Percentiles rank a stretch among this genome's conserved stretches.
Evolutionary conservation across 1,284 basidiomycete species (phyloP).

Genomic region (Uromyces viciae-fabae): DNA sequence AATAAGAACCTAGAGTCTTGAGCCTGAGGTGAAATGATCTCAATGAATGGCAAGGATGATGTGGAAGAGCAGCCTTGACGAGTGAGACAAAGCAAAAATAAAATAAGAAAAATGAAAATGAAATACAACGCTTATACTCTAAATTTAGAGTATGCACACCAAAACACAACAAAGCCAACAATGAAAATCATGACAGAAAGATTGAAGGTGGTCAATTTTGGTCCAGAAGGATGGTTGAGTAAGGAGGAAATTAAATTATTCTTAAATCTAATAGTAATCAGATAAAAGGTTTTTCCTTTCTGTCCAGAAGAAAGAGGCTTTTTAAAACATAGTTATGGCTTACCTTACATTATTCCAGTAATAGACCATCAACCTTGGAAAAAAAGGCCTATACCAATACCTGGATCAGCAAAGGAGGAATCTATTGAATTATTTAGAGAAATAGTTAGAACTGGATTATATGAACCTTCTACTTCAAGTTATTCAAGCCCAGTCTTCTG

Average conservation of each 20-base stretch:
- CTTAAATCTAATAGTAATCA: not conserved
- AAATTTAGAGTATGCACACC: no score
- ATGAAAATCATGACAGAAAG: not conserved
- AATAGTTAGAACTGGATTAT: not conserved
- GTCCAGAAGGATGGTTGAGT: not conserved
- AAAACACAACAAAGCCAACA: no score
- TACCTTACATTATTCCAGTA: conserved; percentile 11
- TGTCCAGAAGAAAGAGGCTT: not conserved
- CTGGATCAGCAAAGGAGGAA: not conserved
- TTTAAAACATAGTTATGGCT: not conserved
- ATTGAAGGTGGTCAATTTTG: not conserved
- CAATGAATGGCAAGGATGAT: no score
- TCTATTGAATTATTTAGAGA: conserved; percentile 4
- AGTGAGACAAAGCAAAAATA: no score
- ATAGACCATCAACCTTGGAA: conserved; percentile 9
- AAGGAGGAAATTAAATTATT: not conserved
- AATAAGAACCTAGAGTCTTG: no score
- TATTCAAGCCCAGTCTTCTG: conserved; percentile 7
- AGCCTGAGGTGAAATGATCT: no score
- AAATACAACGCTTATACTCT: no score
- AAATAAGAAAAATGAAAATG: no score
- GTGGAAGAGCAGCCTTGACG: no score
- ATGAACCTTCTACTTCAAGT: not conserved
- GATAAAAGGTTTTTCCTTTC: not conserved
- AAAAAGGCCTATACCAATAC: not conserved